Base-by-base conservation (phyloP, 139 green algal species). In the Chlorella sp. region DNA sequence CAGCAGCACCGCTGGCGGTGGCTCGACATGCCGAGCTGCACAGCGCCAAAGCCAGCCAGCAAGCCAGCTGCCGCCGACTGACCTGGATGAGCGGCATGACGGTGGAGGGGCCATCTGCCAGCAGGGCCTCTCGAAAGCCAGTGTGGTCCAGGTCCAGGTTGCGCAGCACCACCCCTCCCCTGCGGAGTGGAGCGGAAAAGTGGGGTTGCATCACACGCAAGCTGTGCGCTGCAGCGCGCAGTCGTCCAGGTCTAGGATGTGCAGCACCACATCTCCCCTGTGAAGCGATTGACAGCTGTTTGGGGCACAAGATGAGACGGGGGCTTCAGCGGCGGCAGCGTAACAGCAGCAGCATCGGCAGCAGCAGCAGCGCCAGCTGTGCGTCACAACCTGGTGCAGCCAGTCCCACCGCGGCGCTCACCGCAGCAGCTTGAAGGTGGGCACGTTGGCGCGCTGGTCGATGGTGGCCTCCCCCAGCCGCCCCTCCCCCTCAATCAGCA, bases 401-500 rank as follows among this genome's bases (percentile, higher is more conserved):
- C 63, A 41, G 5, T 15, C 6, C 9, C 44, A 51, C 9, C 44
- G n/a, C n/a, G n/a, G n/a, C n/a, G n/a, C 78, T 21, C 56, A 75
- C 36, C 88, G 60, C 15, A 34, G 56, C 23, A 95, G 87, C 28
- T 89, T 87, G 56, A 96, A 93, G 2, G 85, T 84, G n/a, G 93
- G 92, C 44, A 67, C 70, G 86, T 96, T 96, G 30, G 83, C 86
- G 11, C 93, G 87, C 60, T 91, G 86, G 85, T 96, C 93, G 12
- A 94, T 75, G 15, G 81, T 83, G 1, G 88, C 86, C 47, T 96
- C 92, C 26, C 87, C 88, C 57, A 94, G 64, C n/a, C 13, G 30
- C 1, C 93, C 93, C 76, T 92, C 86, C 20, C 93, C 92, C n/a
- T 88, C 73, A 34, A 96, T 94, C 36, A 95, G 71, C 28, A 96